Evolutionary conservation across 1,284 basidiomycete species (phyloP), one percentile per base, ranked within the genome.

Genomic region (Butyriboletus appendiculatus): DNA sequence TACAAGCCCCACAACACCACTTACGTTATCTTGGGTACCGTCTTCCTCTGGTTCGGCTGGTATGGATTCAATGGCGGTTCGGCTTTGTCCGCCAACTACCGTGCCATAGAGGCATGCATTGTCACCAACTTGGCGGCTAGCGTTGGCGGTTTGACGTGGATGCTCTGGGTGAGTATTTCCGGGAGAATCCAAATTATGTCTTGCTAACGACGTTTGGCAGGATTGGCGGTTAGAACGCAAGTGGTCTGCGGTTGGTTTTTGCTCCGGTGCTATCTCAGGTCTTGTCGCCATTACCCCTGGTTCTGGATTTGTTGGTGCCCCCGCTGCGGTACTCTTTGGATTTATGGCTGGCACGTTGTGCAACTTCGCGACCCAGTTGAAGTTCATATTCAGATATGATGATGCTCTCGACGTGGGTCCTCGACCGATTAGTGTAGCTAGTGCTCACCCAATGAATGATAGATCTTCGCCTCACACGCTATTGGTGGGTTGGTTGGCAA

Each of bases 41-140:
- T 88, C 14, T 86, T 98, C 74, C 90, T 98, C 54, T 98, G 95
- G 96, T 95, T 97, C 66, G 96, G 95, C n/a, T 98, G 96, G 96
- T 94, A 96, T 67, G 95, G 90, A 10, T 92, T 91, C 79, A 96
- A 96, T 75, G 94, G 94, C 40, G 92, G 92, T 37, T 89, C 85
- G 15, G 92, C 92, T 10, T 79, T 94, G 56, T 81, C 84, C 33
- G 94, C 94, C 60, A 96, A 96, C 76, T 76, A 97, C 49, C 85
- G 94, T 55, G 95, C 94, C 1, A 84, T 89, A 37, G 85, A 92
- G 74, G 94, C 95, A 18, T 93, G 91, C 75, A 90, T 96, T 59
- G 92, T 96, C 57, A 99, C 96, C 64, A 97, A 98, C 76, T 72
- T 95, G 42, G 86, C 93, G 1, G 93, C 93, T 3, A 84, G 84